phyloP scores from a whole-genome alignment of 306 rosid species.

The Vigna nakashimae region DNA sequence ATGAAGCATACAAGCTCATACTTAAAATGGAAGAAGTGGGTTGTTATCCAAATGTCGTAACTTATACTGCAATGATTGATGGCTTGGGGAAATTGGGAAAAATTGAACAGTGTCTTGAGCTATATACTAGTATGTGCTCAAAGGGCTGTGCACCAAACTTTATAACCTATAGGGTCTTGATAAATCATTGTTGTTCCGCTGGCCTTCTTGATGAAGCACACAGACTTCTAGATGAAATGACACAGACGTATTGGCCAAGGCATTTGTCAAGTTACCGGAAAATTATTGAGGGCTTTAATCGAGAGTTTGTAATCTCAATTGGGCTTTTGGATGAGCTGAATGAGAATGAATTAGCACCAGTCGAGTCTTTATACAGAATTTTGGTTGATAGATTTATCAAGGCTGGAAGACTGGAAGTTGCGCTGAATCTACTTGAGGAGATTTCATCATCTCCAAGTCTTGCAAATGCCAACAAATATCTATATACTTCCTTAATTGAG shows the following conservation, averaged over 20 bases:
- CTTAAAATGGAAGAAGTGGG: conserved; percentile 87
- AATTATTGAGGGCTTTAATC: conserved; percentile 76
- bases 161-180: conserved; percentile 80
- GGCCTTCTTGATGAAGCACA: conserved; percentile 81
- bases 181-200: conserved; percentile 75
- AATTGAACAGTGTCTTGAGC: conserved; percentile 74
- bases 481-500: conserved; percentile 68
- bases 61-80: conserved; percentile 90
- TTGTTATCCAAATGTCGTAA: conserved; percentile 82
- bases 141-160: conserved; percentile 91
- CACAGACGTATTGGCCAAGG: conserved; percentile 85
- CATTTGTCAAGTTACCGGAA: conserved; percentile 69
- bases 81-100: conserved; percentile 81
- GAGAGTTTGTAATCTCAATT: conserved; percentile 68
- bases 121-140: conserved; percentile 74
- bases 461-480: conserved; percentile 55
- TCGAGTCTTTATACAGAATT: conserved; percentile 63
- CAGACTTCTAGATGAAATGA: conserved; percentile 84
- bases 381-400: conserved; percentile 75
- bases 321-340: conserved; percentile 74
- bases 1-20: conserved; percentile 85
- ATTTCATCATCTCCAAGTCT: conserved; percentile 63
- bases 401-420: conserved; percentile 79
- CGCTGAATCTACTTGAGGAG: conserved; percentile 72
- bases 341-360: conserved; percentile 64